Percentiles rank a stretch among this genome's conserved stretches.
These are phyloP conservation scores for Melanomma pulvis-pyrius DNA, from an alignment of 495 filamentous ascomycete genomes.

Conservation along the genomic window DNA sequence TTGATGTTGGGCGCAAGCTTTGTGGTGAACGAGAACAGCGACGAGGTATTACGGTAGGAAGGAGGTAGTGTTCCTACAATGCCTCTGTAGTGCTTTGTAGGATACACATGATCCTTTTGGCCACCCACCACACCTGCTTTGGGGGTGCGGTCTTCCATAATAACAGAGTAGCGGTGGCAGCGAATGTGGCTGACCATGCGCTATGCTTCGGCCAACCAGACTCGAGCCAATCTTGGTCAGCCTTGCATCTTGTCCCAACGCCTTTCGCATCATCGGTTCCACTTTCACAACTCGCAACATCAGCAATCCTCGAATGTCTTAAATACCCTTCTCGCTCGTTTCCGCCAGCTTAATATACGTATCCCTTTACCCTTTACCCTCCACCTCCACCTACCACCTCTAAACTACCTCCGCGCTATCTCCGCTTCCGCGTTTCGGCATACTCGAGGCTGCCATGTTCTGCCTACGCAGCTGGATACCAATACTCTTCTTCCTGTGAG, in stretches of 20 bases:
- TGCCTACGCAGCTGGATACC: slow-evolving; percentile 47
- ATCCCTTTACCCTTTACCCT: not conserved
- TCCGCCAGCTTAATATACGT: not conserved
- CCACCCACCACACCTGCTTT: no score
- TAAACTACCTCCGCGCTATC: not conserved
- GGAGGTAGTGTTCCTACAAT: no score
- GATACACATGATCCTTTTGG: no score
- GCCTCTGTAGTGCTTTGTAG: no score
- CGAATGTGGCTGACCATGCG: not conserved
- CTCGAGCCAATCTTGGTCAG: not conserved
- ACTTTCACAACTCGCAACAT: not conserved
- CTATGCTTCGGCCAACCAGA: not conserved
- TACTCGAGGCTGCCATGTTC: slow-evolving; percentile 41
- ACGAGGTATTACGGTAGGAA: no score
- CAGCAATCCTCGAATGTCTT: not conserved
- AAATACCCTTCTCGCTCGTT: not conserved
- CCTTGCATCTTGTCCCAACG: not conserved
- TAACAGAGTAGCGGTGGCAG: no score
- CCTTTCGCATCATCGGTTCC: not conserved
- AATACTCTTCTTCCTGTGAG: slow-evolving; percentile 48
- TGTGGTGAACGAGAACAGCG: not conserved
- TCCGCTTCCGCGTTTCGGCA: slow-evolving; percentile 1
- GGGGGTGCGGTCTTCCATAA: no score
- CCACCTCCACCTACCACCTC: not conserved
- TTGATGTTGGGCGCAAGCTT: not conserved